Base-by-base conservation (phyloP, 2,329 filamentous ascomycete genomes). In the Phialocephala sp. region DNA sequence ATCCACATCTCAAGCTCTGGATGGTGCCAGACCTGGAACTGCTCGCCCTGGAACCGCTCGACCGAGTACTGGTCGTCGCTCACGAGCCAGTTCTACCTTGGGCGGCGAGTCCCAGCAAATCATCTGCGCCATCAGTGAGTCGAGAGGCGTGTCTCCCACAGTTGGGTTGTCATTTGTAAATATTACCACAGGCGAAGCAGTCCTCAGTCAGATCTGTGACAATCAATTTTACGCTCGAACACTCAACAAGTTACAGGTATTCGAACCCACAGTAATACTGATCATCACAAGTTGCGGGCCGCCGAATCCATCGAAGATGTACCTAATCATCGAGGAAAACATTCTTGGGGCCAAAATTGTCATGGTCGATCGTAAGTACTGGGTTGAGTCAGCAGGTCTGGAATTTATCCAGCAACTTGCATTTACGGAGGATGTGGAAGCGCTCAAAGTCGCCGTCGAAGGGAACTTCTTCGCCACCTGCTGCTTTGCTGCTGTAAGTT, bases 141-240 rank as follows among this genome's bases (percentile, higher is more conserved):
- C 92, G 52, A 90, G 94, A n/a, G 93, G 93, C 5, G 86, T 97
- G 4, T 89, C 91, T 24, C 93, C 93, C 0, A 91, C 89, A 0
- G 89, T 98, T 1, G 94, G 94, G 0, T 82, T 97, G 47, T 92
- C 93, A 2, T 94, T 97, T 74, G 83, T 97, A 74, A 96, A 98
- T 74, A 83, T 96, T 2, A 89, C 92, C 50, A 94, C 92, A 2
- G 91, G 91, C 45, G 93, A 97, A 78, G 91, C 88, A 18, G 87
- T 93, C 35, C 84, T 98, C 45, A 96, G 92, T 74, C 93, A 97
- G 74, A 94, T 98, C 69, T 93, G 91, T 74, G 94, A 98, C 77
- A 96, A 90, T 64, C 93, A 97, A 76, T 96, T 93, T 39, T 98
- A 97, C 76, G 89, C 93, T 64, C 90, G 89, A 74, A 97, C 93